Base-by-base conservation (phyloP, 73 alveolate species). In the Halteria grandinella region DNA sequence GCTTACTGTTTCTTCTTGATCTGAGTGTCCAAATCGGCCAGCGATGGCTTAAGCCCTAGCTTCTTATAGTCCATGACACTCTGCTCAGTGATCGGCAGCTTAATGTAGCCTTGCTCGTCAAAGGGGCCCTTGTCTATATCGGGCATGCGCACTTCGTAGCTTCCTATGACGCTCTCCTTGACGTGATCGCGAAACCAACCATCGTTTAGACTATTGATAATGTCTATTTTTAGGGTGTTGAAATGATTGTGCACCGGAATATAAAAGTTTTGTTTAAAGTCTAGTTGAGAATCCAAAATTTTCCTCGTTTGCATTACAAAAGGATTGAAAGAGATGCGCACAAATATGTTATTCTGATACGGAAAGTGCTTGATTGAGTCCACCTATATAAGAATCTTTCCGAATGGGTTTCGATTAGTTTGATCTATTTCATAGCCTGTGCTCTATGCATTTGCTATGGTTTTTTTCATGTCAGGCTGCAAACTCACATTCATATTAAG, bases 181-280 rank as follows among this genome's bases (percentile, higher is more conserved):
- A 39, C 51, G 40, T 69, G 70, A 10, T 80, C 90, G 31, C 90
- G 48, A 49, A 80, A 80, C 90, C 90, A 80, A 2, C 90, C 90
- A 31, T 80, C 85, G 53, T 55, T 80, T 20, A 64, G 53, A 0
- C 43, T 21, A 45, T 49, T 64, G 37, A 80, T 29, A 10, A 80
- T 80, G 17, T 69, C 85, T 2, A 80, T 69, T 36, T 25, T 58
- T 7, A 80, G 63, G 40, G 71, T 48, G 41, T 43, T 43, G 79
- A 69, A 80, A 44, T 80, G 85, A 36, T 80, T 80, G 54, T 80
- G 90, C 33, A 82, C 74, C 0, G 91, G 91, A 28, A 82, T 55
- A 69, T 47, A 72, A 40, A 69, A 72, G 36, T 79, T 70, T 34
- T 82, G 74, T 43, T 34, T 7, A 40, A 80, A 70, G 20, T 82